Conservation (phyloP, 2,329 filamentous ascomycete species). For the Colletotrichum liriopes region DNA sequence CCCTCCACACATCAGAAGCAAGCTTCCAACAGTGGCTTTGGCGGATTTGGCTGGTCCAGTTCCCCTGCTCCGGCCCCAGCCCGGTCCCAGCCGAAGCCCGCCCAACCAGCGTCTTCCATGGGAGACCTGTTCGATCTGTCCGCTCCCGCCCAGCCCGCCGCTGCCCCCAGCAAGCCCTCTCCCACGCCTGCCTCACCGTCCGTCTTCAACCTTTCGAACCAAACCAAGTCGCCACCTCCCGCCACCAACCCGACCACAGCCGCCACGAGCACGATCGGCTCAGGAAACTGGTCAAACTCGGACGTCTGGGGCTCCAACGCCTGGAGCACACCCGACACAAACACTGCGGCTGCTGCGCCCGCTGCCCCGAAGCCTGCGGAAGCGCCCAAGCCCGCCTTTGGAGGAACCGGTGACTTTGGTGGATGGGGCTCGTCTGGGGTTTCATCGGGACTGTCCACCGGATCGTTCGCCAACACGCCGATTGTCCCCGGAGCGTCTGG, state of each 20-base stretch:
- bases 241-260: slow-evolving; percentile 58
- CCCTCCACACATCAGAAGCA: slow-evolving; percentile 65
- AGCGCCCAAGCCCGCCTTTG: slow-evolving; percentile 49
- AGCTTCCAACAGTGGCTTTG: slow-evolving; percentile 73
- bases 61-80: slow-evolving; percentile 58
- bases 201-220: slow-evolving; percentile 82
- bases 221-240: slow-evolving; percentile 59
- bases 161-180: slow-evolving; percentile 54
- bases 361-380: slow-evolving; percentile 69
- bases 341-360: slow-evolving; percentile 63
- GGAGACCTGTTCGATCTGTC: slow-evolving; percentile 88
- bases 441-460: slow-evolving; percentile 32
- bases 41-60: slow-evolving; percentile 76
- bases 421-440: slow-evolving; percentile 63
- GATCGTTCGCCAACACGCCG: slow-evolving; percentile 54
- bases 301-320: slow-evolving; percentile 92
- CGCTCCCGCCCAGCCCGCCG: slow-evolving; percentile 59
- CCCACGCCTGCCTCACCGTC: slow-evolving; percentile 68
- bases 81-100: slow-evolving; percentile 57
- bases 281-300: slow-evolving; percentile 63
- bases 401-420: slow-evolving; percentile 71
- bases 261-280: slow-evolving; percentile 50
- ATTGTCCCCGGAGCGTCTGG: slow-evolving; percentile 75
- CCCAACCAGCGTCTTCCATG: slow-evolving; percentile 69
- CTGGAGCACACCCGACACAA: slow-evolving; percentile 79